Evolutionary conservation across 2,329 filamentous ascomycete genomes (phyloP), one percentile per base, ranked within the genome.

Genomic region (Ophiostoma ulmi): DNA sequence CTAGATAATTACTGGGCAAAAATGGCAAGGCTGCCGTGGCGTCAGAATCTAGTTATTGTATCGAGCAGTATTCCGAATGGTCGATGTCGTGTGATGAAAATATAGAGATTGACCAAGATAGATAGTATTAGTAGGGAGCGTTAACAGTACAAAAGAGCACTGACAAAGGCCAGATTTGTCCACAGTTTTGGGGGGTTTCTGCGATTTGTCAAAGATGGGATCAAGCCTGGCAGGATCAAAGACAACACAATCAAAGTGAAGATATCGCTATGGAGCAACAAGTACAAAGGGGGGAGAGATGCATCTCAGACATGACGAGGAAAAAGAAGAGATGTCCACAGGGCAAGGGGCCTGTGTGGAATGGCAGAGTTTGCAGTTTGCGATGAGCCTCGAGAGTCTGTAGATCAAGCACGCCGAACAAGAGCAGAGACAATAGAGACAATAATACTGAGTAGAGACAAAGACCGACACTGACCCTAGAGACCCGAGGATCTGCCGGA

Each of bases 1-100:
- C 52, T 13, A 10, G 52, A 58, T 58, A n/a, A n/a, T n/a, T n/a
- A 26, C n/a, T 58, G 52, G 52, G 52, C 52, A 58, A 58, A 58
- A 58, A 26, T 13, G n/a, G 26, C 52, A 10, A 58, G 52, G 52
- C 52, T 58, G 11, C n/a, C 52, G n/a, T 58, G 52, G 22, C 52
- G 11, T 26, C 31, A 31, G 31, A 31, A 31, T 31, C 3, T 31
- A 3, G 31, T 31, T 31, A 31, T 31, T 31, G 7, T 48, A 20
- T 20, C 5, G 6, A n/a, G 44, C 44, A n/a, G 31, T 31, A 4
- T 48, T 48, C 44, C 44, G 44, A 48, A 48, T 8, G 41, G 41
- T 3, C 20, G 10, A 17, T 14, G 11, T 17, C 41, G 31, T 3
- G 31, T 31, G 31, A 31, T 31, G 4, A 4, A 31, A 31, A 31